Evolutionary conservation across 2,329 filamentous ascomycete genomes (phyloP).

Genomic region (Monilinia vaccinii-corymbosi): DNA sequence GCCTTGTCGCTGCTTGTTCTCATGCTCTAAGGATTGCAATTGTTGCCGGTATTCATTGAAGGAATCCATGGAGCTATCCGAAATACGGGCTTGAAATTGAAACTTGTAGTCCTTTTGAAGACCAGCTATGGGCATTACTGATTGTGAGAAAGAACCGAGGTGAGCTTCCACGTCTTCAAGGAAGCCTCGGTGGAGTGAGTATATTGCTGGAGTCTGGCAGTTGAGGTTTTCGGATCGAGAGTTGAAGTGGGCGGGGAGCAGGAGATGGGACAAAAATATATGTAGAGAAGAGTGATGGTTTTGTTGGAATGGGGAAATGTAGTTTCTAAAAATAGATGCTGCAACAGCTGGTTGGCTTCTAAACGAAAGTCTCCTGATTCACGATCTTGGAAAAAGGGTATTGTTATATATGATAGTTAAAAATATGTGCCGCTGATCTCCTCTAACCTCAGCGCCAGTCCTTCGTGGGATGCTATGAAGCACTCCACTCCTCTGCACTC

Average conservation of each 20-base stretch:
- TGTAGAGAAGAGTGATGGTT: not conserved
- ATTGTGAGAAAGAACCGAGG: not conserved
- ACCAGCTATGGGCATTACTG: not conserved
- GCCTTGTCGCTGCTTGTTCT: slow-evolving; percentile 3
- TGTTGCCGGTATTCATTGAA: not conserved
- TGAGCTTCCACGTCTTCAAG: not conserved
- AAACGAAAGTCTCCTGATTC: not conserved
- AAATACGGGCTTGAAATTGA: not conserved
- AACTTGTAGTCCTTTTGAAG: not conserved
- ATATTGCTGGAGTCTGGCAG: not conserved
- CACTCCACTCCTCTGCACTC: slow-evolving; percentile 5
- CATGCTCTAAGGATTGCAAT: not conserved
- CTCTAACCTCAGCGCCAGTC: not conserved
- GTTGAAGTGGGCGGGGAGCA: not conserved
- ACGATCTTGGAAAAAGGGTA: not conserved
- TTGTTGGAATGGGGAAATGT: not conserved
- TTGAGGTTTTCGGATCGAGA: not conserved
- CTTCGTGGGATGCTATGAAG: slow-evolving; percentile 2
- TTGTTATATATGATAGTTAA: not conserved
- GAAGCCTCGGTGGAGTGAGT: not conserved
- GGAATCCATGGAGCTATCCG: not conserved
- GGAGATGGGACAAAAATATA: not conserved
- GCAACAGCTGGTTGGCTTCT: not conserved
- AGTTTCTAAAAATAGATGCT: slow-evolving; percentile 1
- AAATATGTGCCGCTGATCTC: not conserved